phyloP scores from a whole-genome alignment of 148 eudicot species.

The Chenopodium formosanum region DNA sequence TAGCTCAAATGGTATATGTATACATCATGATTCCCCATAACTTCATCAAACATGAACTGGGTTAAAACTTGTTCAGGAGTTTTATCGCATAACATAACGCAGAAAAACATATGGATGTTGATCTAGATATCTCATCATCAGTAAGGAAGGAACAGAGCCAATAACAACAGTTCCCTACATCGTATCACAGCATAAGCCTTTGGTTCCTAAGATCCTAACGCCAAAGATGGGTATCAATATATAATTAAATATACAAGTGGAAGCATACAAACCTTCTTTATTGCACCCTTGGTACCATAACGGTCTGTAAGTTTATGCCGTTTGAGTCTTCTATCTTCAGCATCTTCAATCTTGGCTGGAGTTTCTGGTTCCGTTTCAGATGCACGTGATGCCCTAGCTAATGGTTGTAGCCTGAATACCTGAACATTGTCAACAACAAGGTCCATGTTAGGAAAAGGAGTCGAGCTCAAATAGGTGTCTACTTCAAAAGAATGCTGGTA shows the following conservation, averaged over 20 bases:
- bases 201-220: not conserved
- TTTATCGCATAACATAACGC: not conserved
- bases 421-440: slow-evolving; percentile 19
- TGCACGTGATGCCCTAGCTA: slow-evolving; percentile 31
- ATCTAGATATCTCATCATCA: not conserved
- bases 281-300: slow-evolving; percentile 42
- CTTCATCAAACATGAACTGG: not conserved
- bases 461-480: not conserved
- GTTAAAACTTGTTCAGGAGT: not conserved
- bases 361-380: slow-evolving; percentile 38
- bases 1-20: not conserved
- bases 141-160: not conserved
- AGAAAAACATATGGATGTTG: not conserved
- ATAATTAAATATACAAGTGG: not conserved
- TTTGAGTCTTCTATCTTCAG: slow-evolving; percentile 30
- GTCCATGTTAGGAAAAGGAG: not conserved
- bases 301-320: slow-evolving; percentile 22
- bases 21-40: not conserved
- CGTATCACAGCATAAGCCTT: not conserved
- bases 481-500: not conserved
- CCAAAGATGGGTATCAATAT: not conserved
- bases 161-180: not conserved
- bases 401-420: slow-evolving; percentile 87
- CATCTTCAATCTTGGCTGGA: slow-evolving; percentile 36
- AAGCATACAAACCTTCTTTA: slow-evolving; percentile 38